Base-by-base conservation (phyloP, 805 yeast genomes). In the Kodamaea fukazawae region DNA sequence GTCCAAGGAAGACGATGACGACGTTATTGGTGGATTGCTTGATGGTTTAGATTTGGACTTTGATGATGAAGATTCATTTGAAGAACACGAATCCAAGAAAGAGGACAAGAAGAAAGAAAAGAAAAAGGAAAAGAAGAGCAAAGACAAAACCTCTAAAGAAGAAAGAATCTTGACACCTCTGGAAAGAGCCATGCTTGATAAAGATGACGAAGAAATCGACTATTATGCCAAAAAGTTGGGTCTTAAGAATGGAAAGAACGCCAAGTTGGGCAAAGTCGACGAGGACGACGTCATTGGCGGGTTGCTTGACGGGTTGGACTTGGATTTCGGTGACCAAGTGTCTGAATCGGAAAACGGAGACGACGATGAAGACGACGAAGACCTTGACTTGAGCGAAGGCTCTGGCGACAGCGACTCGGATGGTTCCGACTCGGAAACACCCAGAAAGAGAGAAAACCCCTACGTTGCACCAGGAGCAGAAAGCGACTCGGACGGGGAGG, bases 201-300 rank as follows among this genome's bases (percentile, higher is more conserved):
- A 74, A 46, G 95, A 86, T 49, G 95, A 86, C 43, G 81, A 78
- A 41, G 96, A 90, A 39, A 81, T 86, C 63, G 78, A 75, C 31
- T 87, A 83, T 54, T 90, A 88, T 58, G 90, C 96, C 3, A 83
- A 83, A 46, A 82, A 85, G 52, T 67, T 90, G 7, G 95, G 95
- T 1, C 58, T 86, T 49, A 70, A 68, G 41, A 79, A 79, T 47
- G 76, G 79, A 0, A 73, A 71, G 40, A 70, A 68, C 11, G 42
- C 63, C 3, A 65, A 61, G 37, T 65, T 83, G 34, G 61, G 71
- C 28, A 75, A 74, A 46, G 55, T 55, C 3, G 81, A 73, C 29
- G 88, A 79, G 10, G 85, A 83, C 53, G 96, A 88, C 60, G 76
- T 82, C 2, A 68, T 89, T 34, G 96, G 86, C 33, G 95, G 89